A percentile compares a stretch with the other conserved stretches of the same genome.
These are phyloP conservation scores for Obba rivulosa DNA, from an alignment of 768 basidiomycete genomes.

Conservation along the genomic window DNA sequence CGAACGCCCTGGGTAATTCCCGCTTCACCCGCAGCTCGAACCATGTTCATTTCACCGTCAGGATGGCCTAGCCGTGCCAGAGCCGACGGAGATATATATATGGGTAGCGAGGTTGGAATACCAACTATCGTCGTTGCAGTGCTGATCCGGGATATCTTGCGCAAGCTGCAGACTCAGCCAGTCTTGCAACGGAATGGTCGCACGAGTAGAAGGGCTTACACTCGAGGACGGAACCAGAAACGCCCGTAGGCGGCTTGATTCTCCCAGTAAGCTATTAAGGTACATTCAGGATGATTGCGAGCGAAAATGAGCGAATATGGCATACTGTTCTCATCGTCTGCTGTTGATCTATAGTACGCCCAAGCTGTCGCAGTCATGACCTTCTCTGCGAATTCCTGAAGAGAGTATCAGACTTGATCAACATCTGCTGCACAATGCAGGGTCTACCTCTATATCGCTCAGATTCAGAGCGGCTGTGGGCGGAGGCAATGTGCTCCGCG, in stretches of 20 bases:
- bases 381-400: slow-evolving; percentile 19
- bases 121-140: slow-evolving; percentile 20
- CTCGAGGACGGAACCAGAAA: slow-evolving; percentile 87
- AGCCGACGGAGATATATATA: slow-evolving; percentile 40
- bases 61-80: slow-evolving; percentile 40
- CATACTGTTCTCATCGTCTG: slow-evolving; percentile 21
- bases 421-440: neutral
- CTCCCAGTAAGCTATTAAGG: slow-evolving; percentile 14
- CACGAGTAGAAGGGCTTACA: slow-evolving; percentile 24
- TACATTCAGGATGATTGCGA: neutral
- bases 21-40: slow-evolving; percentile 34
- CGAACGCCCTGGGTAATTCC: slow-evolving; percentile 45
- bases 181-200: neutral
- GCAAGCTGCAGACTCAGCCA: slow-evolving; percentile 13
- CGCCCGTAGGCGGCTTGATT: slow-evolving; percentile 22
- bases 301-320: slow-evolving; percentile 1
- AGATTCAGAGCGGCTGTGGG: slow-evolving; percentile 24
- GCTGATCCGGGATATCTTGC: slow-evolving; percentile 20
- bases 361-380: slow-evolving; percentile 23
- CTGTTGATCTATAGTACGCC: slow-evolving; percentile 25
- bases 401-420: neutral
- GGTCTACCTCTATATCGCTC: slow-evolving; percentile 22
- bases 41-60: slow-evolving; percentile 43
- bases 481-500: slow-evolving; percentile 17
- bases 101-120: slow-evolving; percentile 25